Evolutionary conservation across 768 basidiomycete species (phyloP).

Genomic region (Dictyophora rubrovolvata): DNA sequence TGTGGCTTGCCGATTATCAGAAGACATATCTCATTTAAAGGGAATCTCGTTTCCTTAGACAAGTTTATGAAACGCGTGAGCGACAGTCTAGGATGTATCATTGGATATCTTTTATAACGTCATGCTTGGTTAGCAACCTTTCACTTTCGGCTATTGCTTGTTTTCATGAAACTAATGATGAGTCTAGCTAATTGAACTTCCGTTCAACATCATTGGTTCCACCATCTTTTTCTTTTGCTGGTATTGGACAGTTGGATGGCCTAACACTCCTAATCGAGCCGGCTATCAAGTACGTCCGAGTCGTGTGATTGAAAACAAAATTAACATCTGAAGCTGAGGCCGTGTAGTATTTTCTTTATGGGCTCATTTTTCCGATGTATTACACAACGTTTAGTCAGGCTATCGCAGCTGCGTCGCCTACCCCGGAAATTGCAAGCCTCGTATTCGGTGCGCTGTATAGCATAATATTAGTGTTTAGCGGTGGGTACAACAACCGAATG

Average conservation of each 20-base stretch:
- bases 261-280: slow-evolving; percentile 29
- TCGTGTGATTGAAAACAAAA: too few species aligned
- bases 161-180: not conserved
- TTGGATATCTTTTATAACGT: slow-evolving; percentile 5
- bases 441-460: slow-evolving; percentile 50
- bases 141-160: not conserved
- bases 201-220: slow-evolving; percentile 52
- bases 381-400: slow-evolving; percentile 54
- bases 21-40: not conserved
- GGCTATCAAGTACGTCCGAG: slow-evolving; percentile 34
- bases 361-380: slow-evolving; percentile 46
- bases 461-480: slow-evolving; percentile 55
- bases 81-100: slow-evolving; percentile 8
- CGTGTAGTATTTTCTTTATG: slow-evolving; percentile 35
- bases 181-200: slow-evolving; percentile 36
- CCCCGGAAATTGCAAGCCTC: slow-evolving; percentile 48
- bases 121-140: not conserved
- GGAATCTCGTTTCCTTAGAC: not conserved
- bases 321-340: not conserved
- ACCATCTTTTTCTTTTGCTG: slow-evolving; percentile 53
- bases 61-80: slow-evolving; percentile 6
- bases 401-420: slow-evolving; percentile 51
- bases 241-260: slow-evolving; percentile 59
- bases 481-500: slow-evolving; percentile 10
- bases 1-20: not conserved